These are phyloP conservation scores for Melanogaster broomeanus DNA, from an alignment of 768 basidiomycete species.

Conservation along the genomic window DNA sequence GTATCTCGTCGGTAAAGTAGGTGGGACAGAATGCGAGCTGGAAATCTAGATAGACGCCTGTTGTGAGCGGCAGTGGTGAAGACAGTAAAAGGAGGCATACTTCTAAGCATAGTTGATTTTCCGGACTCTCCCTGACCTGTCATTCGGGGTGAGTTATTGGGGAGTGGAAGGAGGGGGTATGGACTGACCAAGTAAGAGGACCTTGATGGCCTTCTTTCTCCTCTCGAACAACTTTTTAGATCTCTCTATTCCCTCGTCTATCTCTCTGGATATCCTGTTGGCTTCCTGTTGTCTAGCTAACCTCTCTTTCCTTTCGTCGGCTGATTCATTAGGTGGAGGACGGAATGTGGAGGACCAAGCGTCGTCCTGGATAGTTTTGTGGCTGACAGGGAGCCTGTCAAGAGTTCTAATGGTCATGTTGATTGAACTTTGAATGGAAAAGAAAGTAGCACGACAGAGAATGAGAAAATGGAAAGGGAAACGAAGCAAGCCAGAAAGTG, in stretches of 20 bases:
- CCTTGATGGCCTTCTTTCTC: constrained; percentile 30
- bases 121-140: constrained; percentile 33
- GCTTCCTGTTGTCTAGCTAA: constrained; percentile 26
- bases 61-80: neutral
- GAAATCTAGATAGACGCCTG: constrained; percentile 48
- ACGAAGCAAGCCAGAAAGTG: no score
- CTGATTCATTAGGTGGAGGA: constrained; percentile 16
- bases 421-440: no score
- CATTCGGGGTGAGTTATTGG: neutral
- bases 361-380: constrained; percentile 9
- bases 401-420: no score
- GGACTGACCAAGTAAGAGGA: constrained; percentile 27
- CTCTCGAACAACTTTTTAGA: constrained; percentile 19
- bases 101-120: constrained; percentile 34
- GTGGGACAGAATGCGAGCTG: constrained; percentile 65
- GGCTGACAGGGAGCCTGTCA: no score
- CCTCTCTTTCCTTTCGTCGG: neutral
- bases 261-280: constrained; percentile 20
- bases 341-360: constrained; percentile 25
- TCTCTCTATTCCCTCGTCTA: constrained; percentile 31
- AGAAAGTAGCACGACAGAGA: no score
- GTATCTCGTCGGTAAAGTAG: constrained; percentile 57
- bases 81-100: neutral
- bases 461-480: no score
- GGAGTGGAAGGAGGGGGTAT: accelerated